These are phyloP conservation scores for Sclerospora graminicola DNA, from an alignment of 352 stramenopile species.

Conservation along the genomic window DNA sequence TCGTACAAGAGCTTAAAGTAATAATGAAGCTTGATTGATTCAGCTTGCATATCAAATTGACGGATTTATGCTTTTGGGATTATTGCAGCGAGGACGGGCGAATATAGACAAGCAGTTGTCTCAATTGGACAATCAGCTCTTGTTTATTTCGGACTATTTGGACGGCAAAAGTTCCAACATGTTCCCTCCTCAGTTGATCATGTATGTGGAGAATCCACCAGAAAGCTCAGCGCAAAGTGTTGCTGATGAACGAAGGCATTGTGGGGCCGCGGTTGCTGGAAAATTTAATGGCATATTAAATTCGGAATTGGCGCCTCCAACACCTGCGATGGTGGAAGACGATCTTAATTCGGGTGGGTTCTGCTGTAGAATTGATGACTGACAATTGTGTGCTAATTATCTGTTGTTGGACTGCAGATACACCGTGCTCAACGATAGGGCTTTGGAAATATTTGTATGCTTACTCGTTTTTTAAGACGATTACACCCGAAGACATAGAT, in stretches of 20 bases:
- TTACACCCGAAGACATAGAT: constrained; percentile 51
- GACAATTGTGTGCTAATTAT: background rate
- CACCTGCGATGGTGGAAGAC: constrained; percentile 45
- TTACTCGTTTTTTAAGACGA: constrained; percentile 53
- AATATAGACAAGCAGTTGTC: constrained; percentile 46
- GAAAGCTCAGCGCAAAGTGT: background rate
- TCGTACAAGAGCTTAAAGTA: constrained; percentile 56
- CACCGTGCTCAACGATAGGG: constrained; percentile 51
- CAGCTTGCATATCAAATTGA: background rate
- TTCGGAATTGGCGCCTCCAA: constrained; percentile 20
- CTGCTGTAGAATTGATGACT: too few species aligned
- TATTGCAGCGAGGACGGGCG: constrained; percentile 30
- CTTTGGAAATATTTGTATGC: constrained; percentile 58
- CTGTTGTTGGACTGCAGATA: constrained; percentile 21
- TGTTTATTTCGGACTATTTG: constrained; percentile 51
- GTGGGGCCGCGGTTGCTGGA: constrained; percentile 4
- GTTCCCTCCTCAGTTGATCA: constrained; percentile 30
- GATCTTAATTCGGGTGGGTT: constrained; percentile 44
- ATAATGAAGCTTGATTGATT: background rate
- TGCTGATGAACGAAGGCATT: constrained; percentile 13
- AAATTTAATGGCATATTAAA: constrained; percentile 11
- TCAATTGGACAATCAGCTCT: constrained; percentile 49
- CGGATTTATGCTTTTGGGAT: background rate
- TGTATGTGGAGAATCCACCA: constrained; percentile 10
- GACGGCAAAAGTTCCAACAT: constrained; percentile 32